Percentiles rank a stretch among this genome's conserved stretches.
These are phyloP conservation scores for Xylaria cubensis DNA, from an alignment of 495 filamentous ascomycete species.

Conservation along the genomic window DNA sequence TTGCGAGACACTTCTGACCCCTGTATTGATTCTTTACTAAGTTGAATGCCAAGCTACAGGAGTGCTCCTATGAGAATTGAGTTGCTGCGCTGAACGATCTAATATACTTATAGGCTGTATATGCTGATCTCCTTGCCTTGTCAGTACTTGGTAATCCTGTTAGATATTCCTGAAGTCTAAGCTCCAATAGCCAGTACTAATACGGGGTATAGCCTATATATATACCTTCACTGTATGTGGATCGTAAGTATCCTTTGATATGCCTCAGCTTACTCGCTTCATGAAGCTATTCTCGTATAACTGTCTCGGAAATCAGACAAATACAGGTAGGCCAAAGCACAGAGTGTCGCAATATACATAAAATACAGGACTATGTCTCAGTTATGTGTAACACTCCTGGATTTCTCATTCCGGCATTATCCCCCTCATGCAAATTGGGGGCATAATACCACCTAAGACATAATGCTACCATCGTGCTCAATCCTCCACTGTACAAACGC, in stretches of 20 bases:
- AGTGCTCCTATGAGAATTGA: not conserved
- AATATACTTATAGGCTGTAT: too few relatives aligned
- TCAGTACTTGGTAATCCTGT: too few relatives aligned
- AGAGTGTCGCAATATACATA: not conserved
- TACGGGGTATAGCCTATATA: too few relatives aligned
- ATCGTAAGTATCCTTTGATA: too few relatives aligned
- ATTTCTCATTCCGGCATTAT: not conserved
- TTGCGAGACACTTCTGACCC: too few relatives aligned
- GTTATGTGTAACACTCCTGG: not conserved
- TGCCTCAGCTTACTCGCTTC: too few relatives aligned
- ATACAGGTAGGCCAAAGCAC: not conserved
- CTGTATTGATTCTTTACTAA: not conserved
- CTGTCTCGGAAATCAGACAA: not conserved
- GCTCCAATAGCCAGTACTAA: too few relatives aligned
- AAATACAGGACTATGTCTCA: too few relatives aligned
- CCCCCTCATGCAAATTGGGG: not conserved
- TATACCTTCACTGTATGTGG: too few relatives aligned
- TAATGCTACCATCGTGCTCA: not conserved
- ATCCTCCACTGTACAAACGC: not conserved
- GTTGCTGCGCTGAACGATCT: not conserved
- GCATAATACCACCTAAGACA: not conserved
- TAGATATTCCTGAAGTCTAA: too few relatives aligned
- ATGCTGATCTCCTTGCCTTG: too few relatives aligned
- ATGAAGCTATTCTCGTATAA: not conserved
- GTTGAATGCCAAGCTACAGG: too few relatives aligned